Conservation (phyloP, 805 yeast genomes). For the Candida takata region DNA sequence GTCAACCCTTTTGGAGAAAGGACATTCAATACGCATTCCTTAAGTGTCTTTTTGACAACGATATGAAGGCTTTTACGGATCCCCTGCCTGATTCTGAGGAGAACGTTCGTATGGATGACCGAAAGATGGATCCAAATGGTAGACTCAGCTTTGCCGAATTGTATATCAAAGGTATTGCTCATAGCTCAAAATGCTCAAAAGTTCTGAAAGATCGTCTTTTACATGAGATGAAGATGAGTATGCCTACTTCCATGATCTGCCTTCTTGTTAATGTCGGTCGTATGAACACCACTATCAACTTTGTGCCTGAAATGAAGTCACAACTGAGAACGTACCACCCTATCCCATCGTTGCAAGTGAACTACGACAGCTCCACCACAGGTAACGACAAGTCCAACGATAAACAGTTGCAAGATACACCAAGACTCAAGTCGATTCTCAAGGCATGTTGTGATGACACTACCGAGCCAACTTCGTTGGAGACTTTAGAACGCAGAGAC, state of each 20-base stretch:
- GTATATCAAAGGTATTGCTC: constrained; percentile 74
- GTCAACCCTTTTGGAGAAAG: constrained; percentile 83
- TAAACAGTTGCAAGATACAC: constrained; percentile 90
- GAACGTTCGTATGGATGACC: constrained; percentile 24
- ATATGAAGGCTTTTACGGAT: constrained; percentile 60
- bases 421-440: constrained; percentile 80
- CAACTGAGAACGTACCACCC: constrained; percentile 90
- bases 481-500: constrained; percentile 36
- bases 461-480: constrained; percentile 39
- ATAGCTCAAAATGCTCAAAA: constrained; percentile 76
- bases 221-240: constrained; percentile 52
- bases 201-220: constrained; percentile 72
- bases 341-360: constrained; percentile 80
- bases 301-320: constrained; percentile 93
- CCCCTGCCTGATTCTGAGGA: constrained; percentile 39
- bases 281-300: constrained; percentile 90
- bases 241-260: constrained; percentile 74
- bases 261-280: constrained; percentile 86
- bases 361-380: constrained; percentile 33
- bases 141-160: constrained; percentile 75
- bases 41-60: constrained; percentile 54
- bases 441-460: constrained; percentile 80
- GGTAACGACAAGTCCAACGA: constrained; percentile 35
- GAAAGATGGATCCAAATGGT: constrained; percentile 31
- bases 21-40: constrained; percentile 85